Conservation (phyloP, 2,329 filamentous ascomycete genomes). For the Shiraia bambusicola region DNA sequence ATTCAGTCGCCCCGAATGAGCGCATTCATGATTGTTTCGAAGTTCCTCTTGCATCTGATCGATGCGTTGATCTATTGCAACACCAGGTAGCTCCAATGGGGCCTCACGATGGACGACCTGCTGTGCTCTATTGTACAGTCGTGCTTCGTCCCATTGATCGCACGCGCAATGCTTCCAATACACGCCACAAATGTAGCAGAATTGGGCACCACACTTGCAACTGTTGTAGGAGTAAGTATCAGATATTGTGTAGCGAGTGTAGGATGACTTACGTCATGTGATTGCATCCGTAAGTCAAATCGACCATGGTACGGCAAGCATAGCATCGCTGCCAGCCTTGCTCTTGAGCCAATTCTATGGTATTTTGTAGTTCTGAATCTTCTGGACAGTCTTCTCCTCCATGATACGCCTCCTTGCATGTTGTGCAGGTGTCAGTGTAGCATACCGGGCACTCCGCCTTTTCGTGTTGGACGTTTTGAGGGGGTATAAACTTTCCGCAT, state of each 20-base stretch:
- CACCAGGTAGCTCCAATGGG: no score
- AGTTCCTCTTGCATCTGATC: no score
- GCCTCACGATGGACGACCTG: no score
- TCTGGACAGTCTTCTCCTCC: neutral
- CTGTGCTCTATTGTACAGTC: constrained; percentile 25
- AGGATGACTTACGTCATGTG: constrained; percentile 15
- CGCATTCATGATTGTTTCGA: no score
- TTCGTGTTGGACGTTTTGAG: constrained; percentile 8
- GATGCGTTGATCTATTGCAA: constrained; percentile 22
- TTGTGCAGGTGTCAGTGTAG: constrained; percentile 9
- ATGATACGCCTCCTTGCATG: constrained; percentile 15
- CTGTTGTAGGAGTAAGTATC: neutral
- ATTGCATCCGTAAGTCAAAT: constrained; percentile 17
- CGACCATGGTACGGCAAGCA: constrained; percentile 19
- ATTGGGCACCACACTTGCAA: constrained; percentile 16
- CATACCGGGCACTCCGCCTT: constrained; percentile 15
- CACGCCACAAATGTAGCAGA: constrained; percentile 22
- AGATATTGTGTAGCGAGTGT: neutral
- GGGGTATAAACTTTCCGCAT: constrained; percentile 16
- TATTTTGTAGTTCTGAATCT: neutral
- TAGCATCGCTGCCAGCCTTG: constrained; percentile 22
- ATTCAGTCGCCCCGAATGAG: no score
- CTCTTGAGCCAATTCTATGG: neutral
- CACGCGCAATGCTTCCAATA: constrained; percentile 18
- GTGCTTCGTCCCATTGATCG: constrained; percentile 11